Conservation (phyloP, 129 eudicot genomes). For the Helianthus annuus region HanXRQr2.0-SUNRISE NC_035446.2:88367039-88367538, state of each 20-base stretch:
- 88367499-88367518: slow-evolving; percentile 45
- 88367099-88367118: slow-evolving; percentile 65
- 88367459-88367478: slow-evolving; percentile 39
- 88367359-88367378: not conserved
- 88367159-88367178: slow-evolving; percentile 61
- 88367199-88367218: slow-evolving; percentile 46
- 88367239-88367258: slow-evolving; percentile 55
- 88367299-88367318: too few relatives aligned
- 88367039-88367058: slow-evolving; percentile 40
- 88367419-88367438: not conserved
- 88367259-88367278: not conserved
- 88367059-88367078: slow-evolving; percentile 50
- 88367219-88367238: slow-evolving; percentile 58
- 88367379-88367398: too few relatives aligned
- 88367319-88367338: not conserved
- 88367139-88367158: slow-evolving; percentile 70
- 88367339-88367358: not conserved
- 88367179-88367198: slow-evolving; percentile 43
- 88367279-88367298: not conserved
- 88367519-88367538: slow-evolving; percentile 65
- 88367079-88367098: slow-evolving; percentile 52
- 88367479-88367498: slow-evolving; percentile 42
- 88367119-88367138: slow-evolving; percentile 63
- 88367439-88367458: not conserved
- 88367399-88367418: too few relatives aligned